Conservation (phyloP, 805 yeast genomes). For the Zygotorulaspora danielsina region DNA sequence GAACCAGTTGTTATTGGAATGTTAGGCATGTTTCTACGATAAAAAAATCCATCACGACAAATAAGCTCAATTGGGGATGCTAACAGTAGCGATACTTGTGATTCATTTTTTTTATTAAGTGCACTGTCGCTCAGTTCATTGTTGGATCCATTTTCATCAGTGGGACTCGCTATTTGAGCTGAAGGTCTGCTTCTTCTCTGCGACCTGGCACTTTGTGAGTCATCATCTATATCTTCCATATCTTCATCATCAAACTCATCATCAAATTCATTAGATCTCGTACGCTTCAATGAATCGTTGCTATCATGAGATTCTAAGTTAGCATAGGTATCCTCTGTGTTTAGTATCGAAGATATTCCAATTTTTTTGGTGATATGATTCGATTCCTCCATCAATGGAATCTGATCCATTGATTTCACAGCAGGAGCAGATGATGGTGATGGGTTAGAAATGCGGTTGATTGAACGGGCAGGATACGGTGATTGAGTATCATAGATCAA, state of each 20-base stretch:
- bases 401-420: neutral
- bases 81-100: slow-evolving; percentile 19
- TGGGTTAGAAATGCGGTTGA: slow-evolving; percentile 1
- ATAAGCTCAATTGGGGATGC: slow-evolving; percentile 33
- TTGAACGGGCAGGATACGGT: neutral
- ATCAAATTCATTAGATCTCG: slow-evolving; percentile 19
- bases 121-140: slow-evolving; percentile 1
- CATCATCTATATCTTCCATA: slow-evolving; percentile 17
- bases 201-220: slow-evolving; percentile 7
- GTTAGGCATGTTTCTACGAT: slow-evolving; percentile 25
- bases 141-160: slow-evolving; percentile 4
- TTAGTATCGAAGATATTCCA: slow-evolving; percentile 27
- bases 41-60: slow-evolving; percentile 34
- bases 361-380: slow-evolving; percentile 18
- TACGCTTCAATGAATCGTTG: slow-evolving; percentile 2
- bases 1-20: slow-evolving; percentile 32
- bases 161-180: neutral
- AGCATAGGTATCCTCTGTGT: slow-evolving; percentile 21
- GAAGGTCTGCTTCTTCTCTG: slow-evolving; percentile 15
- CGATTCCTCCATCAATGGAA: slow-evolving; percentile 8
- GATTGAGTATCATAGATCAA: slow-evolving; percentile 13
- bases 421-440: neutral
- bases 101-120: slow-evolving; percentile 5
- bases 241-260: slow-evolving; percentile 22
- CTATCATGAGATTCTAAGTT: neutral